Evolutionary conservation across 495 filamentous ascomycete species (phyloP), one percentile per base, ranked within the genome.

Genomic region (Aspergillus bertholletiae): DNA sequence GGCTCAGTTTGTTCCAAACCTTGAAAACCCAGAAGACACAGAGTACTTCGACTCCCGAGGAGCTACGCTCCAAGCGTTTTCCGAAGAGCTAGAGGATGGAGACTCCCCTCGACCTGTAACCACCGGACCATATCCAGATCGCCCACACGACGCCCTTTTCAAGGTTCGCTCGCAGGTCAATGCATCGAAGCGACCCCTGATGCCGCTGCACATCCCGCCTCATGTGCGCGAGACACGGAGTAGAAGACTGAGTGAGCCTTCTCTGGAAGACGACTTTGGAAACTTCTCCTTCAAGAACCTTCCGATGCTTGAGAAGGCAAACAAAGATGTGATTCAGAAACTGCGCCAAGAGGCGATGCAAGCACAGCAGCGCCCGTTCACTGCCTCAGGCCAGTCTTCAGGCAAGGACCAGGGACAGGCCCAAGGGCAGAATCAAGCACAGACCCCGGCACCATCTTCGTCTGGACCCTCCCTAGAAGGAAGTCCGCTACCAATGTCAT

Each of bases 241-340:
- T 60, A 81, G 94, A 54, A 81, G 94, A 60, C 74, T 97, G 32
- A 97, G 94, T 65, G 94, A 98, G 70, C 94, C 94, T 2, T 84
- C 92, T 18, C 77, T 84, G 30, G 79, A 84, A 0, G 95, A 97
- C 70, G 94, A 98, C 67, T 98, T 98, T 75, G 94, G 94, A 30
- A 89, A 83, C 55, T 98, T 98, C 74, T 81, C 91, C 28, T 98
- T 96, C 79, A 98, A 97, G 74, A 98, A 98, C 61, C 77, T 98
- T 28, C 90, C 94, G 1, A 93, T 97, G 51, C 79, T 98, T 18
- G 93, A 97, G 65, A 97, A 96, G 67, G 94, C 95, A 34, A 98
- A 98, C 67, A 97, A 97, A 65, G 95, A 98, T 66, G 90, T 97
- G 39, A 94, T 98, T 34, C 92, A 97, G 63, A 96, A 96, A 63